phyloP scores from a whole-genome alignment of 371 early-diverging fungal genomes.

The Mucor mucedo region DNA sequence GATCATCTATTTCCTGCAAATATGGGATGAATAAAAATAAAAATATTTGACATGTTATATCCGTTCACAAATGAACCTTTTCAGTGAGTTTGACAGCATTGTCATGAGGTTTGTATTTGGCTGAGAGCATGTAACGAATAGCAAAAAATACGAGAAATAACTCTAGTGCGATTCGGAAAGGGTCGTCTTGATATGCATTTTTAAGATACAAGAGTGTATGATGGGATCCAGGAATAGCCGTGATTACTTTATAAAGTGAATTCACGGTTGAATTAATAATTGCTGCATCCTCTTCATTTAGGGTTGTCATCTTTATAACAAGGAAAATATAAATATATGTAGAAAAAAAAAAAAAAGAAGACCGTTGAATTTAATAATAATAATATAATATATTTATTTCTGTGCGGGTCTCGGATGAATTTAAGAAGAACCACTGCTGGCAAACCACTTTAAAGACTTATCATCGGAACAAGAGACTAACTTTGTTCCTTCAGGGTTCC shows the following conservation, averaged over 20 bases:
- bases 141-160: constrained; percentile 86
- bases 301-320: constrained; percentile 1
- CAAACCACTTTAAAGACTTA: constrained; percentile 58
- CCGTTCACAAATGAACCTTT: constrained; percentile 55
- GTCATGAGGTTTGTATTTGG: constrained; percentile 85
- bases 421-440: constrained; percentile 53
- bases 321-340: constrained; percentile 2
- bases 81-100: constrained; percentile 84
- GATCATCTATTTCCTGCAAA: constrained; percentile 68
- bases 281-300: constrained; percentile 38
- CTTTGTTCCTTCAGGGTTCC: constrained; percentile 77
- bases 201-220: constrained; percentile 84
- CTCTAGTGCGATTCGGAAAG: constrained; percentile 90
- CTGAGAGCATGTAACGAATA: constrained; percentile 85
- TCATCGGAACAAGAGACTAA: constrained; percentile 81
- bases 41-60: not conserved
- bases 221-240: constrained; percentile 76
- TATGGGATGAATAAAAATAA: not conserved
- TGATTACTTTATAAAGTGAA: constrained; percentile 44
- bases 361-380: too few species aligned
- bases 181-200: constrained; percentile 96
- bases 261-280: constrained; percentile 54
- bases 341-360: constrained; percentile 7
- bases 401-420: not conserved
- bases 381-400: too few species aligned